These are phyloP conservation scores for Entomortierella beljakovae DNA, from an alignment of 192 early-diverging fungal species.

Conservation along the genomic window DNA sequence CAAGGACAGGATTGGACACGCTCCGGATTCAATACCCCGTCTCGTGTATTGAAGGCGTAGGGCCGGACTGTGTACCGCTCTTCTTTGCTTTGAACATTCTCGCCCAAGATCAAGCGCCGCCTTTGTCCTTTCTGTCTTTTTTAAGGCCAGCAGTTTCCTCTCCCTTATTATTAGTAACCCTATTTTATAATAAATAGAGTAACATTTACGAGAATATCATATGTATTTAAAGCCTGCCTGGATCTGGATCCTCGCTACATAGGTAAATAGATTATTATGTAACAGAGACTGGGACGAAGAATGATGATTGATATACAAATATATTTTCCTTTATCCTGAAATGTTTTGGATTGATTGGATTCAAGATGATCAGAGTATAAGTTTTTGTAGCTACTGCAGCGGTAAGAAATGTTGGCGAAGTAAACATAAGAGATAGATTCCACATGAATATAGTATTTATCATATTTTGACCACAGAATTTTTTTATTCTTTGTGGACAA, in stretches of 20 bases:
- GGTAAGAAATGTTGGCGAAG: too few relatives aligned
- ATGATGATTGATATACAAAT: too few relatives aligned
- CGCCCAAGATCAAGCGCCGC: not conserved
- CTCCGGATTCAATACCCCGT: constrained; percentile 22
- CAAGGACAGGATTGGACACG: constrained; percentile 17
- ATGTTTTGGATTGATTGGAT: too few relatives aligned
- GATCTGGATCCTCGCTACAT: not conserved
- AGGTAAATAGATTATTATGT: constrained; percentile 3
- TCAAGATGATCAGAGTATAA: too few relatives aligned
- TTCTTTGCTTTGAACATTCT: constrained; percentile 13
- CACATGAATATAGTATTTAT: too few relatives aligned
- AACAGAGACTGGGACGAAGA: too few relatives aligned
- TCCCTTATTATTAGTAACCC: not conserved
- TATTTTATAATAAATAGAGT: constrained; percentile 8
- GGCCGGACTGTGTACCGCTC: constrained; percentile 2
- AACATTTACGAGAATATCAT: not conserved
- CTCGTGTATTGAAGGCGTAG: constrained; percentile 8
- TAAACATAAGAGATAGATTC: too few relatives aligned
- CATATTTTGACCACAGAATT: too few relatives aligned
- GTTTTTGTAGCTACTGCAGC: too few relatives aligned
- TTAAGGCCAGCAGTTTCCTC: constrained; percentile 9
- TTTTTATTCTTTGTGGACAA: too few relatives aligned
- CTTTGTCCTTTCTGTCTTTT: constrained; percentile 4
- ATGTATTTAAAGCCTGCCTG: not conserved
- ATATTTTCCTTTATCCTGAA: too few relatives aligned